Percentiles rank a stretch among this genome's conserved stretches.
These are phyloP conservation scores for Barnettozyma hawaiiensis DNA, from an alignment of 1,139 yeast species.

Conservation along the genomic window DNA sequence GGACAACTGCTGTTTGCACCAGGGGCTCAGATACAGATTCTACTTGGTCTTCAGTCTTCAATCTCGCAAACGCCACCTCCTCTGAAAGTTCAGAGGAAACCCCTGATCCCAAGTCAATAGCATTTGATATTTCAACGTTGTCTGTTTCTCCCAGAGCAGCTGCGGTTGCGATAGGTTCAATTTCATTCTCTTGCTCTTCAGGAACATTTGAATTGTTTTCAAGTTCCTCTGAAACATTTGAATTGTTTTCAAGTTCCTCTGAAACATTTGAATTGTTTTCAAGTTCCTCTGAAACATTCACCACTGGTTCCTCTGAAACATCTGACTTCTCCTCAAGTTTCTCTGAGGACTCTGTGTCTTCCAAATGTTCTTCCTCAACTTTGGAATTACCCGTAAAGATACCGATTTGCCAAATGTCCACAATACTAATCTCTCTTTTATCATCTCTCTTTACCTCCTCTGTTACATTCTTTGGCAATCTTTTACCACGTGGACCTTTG, in stretches of 20 bases:
- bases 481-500: constrained; percentile 74
- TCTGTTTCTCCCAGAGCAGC: neutral
- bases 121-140: neutral
- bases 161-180: neutral
- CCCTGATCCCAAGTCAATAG: neutral
- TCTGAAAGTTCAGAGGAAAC: neutral
- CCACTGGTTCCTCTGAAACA: neutral
- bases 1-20: neutral
- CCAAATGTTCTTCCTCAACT: neutral
- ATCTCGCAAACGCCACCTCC: neutral
- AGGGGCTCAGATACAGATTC: neutral
- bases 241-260: neutral
- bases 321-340: neutral
- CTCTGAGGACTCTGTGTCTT: neutral
- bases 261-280: neutral
- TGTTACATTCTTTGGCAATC: constrained; percentile 58
- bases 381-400: neutral
- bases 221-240: neutral
- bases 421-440: constrained; percentile 24
- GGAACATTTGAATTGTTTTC: too few relatives aligned
- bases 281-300: neutral
- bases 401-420: constrained; percentile 21
- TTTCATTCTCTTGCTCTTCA: neutral
- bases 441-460: constrained; percentile 41
- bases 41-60: neutral